A percentile compares a stretch with the other conserved stretches of the same genome.
phyloP scores from a whole-genome alignment of 345 rosid species.

The Bruguiera sexangula region DNA sequence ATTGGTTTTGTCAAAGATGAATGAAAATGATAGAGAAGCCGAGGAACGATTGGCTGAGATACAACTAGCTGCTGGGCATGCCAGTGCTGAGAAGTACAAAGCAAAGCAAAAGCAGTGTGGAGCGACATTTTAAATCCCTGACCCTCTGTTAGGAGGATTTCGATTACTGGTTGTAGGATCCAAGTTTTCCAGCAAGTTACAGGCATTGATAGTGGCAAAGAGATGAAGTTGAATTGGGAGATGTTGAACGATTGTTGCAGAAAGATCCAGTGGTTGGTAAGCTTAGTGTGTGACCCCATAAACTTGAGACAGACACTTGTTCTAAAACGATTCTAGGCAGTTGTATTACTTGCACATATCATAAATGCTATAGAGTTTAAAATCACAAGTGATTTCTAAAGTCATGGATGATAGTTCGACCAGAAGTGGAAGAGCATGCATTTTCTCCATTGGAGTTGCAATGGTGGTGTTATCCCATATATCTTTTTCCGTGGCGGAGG shows the following conservation, averaged over 20 bases:
- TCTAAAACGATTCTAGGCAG: not conserved
- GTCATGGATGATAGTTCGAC: too few relatives aligned
- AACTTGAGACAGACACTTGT: not conserved
- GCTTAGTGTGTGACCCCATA: not conserved
- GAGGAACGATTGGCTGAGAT: conserved; percentile 30
- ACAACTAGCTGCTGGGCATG: conserved; percentile 20
- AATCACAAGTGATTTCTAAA: not conserved
- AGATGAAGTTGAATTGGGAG: conserved; percentile 20
- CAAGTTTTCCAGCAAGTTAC: conserved; percentile 29
- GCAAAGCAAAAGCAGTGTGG: conserved; percentile 26
- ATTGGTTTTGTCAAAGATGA: conserved; percentile 18
- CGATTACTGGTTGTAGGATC: conserved; percentile 26
- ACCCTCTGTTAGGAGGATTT: conserved; percentile 20
- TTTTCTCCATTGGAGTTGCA: too few relatives aligned
- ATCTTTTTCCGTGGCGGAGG: too few relatives aligned
- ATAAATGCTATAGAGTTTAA: not conserved
- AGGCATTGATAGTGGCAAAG: conserved; percentile 15
- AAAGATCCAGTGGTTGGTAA: not conserved
- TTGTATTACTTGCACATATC: not conserved
- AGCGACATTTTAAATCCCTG: conserved; percentile 19
- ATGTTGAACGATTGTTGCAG: conserved; percentile 15
- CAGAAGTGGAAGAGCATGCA: too few relatives aligned
- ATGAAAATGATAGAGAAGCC: conserved; percentile 19
- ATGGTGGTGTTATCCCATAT: too few relatives aligned
- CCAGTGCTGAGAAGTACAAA: conserved; percentile 25